Base-by-base conservation (phyloP, 352 stramenopile genomes). In the Pythium phragmitis region DNA sequence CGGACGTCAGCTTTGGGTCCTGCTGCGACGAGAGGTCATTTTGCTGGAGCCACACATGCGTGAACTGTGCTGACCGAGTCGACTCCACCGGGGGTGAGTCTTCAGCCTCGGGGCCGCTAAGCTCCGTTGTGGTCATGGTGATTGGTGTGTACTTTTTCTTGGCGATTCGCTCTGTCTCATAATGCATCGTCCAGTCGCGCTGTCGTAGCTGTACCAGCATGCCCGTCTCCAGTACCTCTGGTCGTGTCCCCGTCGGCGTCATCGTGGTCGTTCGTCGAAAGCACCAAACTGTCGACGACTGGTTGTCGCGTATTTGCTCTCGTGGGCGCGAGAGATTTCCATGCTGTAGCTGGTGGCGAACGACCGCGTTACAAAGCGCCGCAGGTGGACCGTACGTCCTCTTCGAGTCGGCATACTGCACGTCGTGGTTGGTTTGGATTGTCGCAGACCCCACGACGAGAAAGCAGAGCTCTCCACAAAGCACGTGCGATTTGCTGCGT, bases 371-470 rank as follows among this genome's bases (percentile, higher is more conserved):
- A 30, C 34, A 23, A 14, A 69, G 37, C 21, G 14, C 12, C 3
- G 17, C 19, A 1, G 60, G 67, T 34, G 57, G 50, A 12, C 66
- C 51, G 14, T 30, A 7, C 9, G 63, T 37, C 3, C 34, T 9
- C 23, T 47, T 60, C 17, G 61, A 33, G 33, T 73, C 47, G 7
- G 56, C 67, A 11, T 69, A 67, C 0, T 66, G 41, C n/a, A 73
- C 50, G 4, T 64, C 19, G 30, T 66, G 55, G 30, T 59, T 11
- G 4, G 26, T 63, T 9, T n/a, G 21, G 46, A 73, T 63, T 2
- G 74, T 66, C 16, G 72, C 67, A 2, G 59, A 50, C 3, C 73
- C 67, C 9, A 80, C 50, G 0, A 75, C 63, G 8, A 86, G 19
- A 46, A 76, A 83, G n/a, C 64, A 61, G 13, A 50, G 51, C 21